Conservation (phyloP, 2,329 filamentous ascomycete species). For the Fusarium torreyae region DNA sequence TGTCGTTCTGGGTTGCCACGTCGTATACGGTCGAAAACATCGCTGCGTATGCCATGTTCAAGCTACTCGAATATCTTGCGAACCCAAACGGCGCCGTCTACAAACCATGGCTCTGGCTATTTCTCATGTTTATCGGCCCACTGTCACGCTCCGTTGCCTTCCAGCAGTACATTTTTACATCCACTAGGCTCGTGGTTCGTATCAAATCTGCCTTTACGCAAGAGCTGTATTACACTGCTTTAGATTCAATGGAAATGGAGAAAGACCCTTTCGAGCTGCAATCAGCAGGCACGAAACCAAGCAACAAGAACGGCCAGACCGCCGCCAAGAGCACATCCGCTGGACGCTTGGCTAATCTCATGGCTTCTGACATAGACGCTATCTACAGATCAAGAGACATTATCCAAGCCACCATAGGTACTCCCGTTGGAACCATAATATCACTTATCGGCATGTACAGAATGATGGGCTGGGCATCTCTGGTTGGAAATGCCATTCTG, state of each 20-base stretch:
- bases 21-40: constrained; percentile 64
- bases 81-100: constrained; percentile 61
- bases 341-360: constrained; percentile 69
- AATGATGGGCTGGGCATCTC: constrained; percentile 69
- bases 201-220: constrained; percentile 71
- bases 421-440: constrained; percentile 63
- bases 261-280: constrained; percentile 64
- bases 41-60: constrained; percentile 68
- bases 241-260: constrained; percentile 70
- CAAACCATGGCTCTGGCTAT: constrained; percentile 67
- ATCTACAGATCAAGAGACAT: constrained; percentile 68
- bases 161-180: constrained; percentile 72
- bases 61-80: constrained; percentile 66
- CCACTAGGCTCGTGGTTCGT: constrained; percentile 69
- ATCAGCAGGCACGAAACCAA: constrained; percentile 44
- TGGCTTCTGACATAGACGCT: constrained; percentile 72
- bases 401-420: constrained; percentile 62
- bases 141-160: constrained; percentile 63
- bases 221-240: constrained; percentile 70
- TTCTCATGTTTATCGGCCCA: constrained; percentile 68
- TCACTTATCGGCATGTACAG: constrained; percentile 68
- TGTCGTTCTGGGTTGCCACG: constrained; percentile 60
- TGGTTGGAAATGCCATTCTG: constrained; percentile 67
- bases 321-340: constrained; percentile 60
- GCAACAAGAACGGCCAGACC: constrained; percentile 48